Evolutionary conservation across 2,329 filamentous ascomycete species (phyloP), one percentile per base, ranked within the genome.

Genomic region (Curvularia sp.): DNA sequence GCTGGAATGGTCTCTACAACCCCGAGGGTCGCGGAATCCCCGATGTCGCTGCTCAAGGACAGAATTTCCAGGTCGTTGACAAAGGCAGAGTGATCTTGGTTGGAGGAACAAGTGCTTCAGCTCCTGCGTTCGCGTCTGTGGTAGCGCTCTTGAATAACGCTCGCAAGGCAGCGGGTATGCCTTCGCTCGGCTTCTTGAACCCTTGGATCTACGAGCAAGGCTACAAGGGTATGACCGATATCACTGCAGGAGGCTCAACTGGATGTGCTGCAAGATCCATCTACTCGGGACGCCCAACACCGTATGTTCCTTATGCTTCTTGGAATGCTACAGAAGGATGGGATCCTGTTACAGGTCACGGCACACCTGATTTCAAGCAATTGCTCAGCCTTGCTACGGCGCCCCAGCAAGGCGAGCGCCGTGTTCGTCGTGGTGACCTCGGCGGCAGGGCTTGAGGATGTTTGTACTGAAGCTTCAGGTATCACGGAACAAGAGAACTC

Each of bases 271-370:
- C 79, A 0, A 65, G 68, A 1, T 70, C 73, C 20, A 78, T 79
- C 12, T 76, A 75, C 49, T 71, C 74, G 13, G 77, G 77, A 3
- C 63, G 78, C 4, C 31, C 59, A 0, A 75, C 81, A 30, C 78
- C 77, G 1, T 65, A 65, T 49, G 77, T 84, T 5, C 78, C 76
- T 2, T 75, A 79, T 65, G 82, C 83, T 1, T 77, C 79, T 39
- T 84, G 82, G 81, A 83, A 83, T 69, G 82, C 82, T 22, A 82
- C 80, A 0, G 60, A 69, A 30, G 81, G 81, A 2, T 84, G 82
- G 82, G 81, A 84, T 67, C 81, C 82, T 0, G 81, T 79, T 5
- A 83, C 81, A 13, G 81, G 81, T 0, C 69, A 75, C 33, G 75
- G 76, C 5, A 78, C 76, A 28, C 76, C 75, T 0, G 69, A 77